phyloP scores from a whole-genome alignment of 345 rosid genomes.

The Syzygium aromaticum region DNA sequence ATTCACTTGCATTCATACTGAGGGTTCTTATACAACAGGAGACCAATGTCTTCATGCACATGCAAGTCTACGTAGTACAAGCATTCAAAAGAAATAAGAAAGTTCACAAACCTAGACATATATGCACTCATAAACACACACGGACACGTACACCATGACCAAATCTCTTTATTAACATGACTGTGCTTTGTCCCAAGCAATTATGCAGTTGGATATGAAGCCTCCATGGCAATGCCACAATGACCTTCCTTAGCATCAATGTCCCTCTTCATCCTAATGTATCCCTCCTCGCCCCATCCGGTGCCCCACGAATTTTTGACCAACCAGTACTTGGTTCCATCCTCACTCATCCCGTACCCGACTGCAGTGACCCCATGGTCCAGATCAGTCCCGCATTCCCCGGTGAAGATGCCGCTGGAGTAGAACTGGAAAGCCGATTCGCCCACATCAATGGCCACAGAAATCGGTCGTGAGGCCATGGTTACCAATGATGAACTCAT shows the following conservation, averaged over 20 bases:
- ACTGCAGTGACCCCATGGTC: background rate
- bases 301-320: constrained; percentile 19
- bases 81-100: too few species aligned
- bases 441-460: constrained; percentile 7
- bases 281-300: constrained; percentile 17
- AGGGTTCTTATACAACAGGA: too few species aligned
- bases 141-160: background rate
- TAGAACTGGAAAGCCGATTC: constrained; percentile 6
- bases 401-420: background rate
- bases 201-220: constrained; percentile 11
- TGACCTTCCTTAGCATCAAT: constrained; percentile 1
- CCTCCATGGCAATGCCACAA: constrained; percentile 14
- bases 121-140: too few species aligned
- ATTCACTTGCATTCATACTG: too few species aligned
- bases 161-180: background rate
- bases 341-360: background rate
- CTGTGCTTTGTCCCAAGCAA: background rate
- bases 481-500: constrained; percentile 14
- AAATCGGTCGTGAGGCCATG: constrained; percentile 3
- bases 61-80: too few species aligned
- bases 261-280: constrained; percentile 13
- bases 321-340: constrained; percentile 8
- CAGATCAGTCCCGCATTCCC: background rate
- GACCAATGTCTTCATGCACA: too few species aligned
- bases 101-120: too few species aligned